phyloP scores from a whole-genome alignment of 495 filamentous ascomycete genomes.

The Penicillium taxi region DNA sequence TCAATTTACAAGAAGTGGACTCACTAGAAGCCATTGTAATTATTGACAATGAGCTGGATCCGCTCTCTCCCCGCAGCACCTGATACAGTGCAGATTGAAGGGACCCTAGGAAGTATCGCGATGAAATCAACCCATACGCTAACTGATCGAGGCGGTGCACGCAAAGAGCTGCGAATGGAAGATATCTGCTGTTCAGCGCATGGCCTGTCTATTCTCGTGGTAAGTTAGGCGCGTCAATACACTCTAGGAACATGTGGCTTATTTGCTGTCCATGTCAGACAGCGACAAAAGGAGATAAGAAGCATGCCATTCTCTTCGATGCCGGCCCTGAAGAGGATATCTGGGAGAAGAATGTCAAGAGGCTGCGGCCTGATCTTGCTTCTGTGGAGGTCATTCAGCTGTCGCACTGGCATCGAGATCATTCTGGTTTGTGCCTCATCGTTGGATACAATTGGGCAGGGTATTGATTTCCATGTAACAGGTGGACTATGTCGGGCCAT shows the following conservation, averaged over 20 bases:
- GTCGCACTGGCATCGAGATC: constrained; percentile 61
- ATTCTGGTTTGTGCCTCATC: constrained; percentile 31
- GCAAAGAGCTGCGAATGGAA: constrained; percentile 45
- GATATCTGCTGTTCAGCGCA: constrained; percentile 54
- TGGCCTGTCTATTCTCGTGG: constrained; percentile 50
- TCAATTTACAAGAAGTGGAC: constrained; percentile 39
- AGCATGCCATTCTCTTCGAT: constrained; percentile 53
- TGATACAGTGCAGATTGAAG: constrained; percentile 39
- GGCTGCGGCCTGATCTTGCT: constrained; percentile 45
- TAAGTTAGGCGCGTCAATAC: constrained; percentile 15
- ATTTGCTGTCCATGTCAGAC: constrained; percentile 27
- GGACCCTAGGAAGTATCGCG: constrained; percentile 34
- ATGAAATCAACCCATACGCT: constrained; percentile 22
- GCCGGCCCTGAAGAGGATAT: constrained; percentile 49
- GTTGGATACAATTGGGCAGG: background rate
- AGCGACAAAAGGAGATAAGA: constrained; percentile 42
- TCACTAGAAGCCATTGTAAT: constrained; percentile 40
- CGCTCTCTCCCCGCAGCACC: constrained; percentile 44
- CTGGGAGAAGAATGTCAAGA: constrained; percentile 48
- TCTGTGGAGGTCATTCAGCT: constrained; percentile 71
- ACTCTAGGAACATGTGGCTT: background rate
- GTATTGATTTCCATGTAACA: constrained; percentile 10
- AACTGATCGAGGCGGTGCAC: constrained; percentile 35
- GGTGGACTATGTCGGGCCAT: constrained; percentile 43
- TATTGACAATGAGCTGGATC: constrained; percentile 53